Evolutionary conservation across 495 filamentous ascomycete genomes (phyloP).

Genomic region (Aspergillus indologenus): DNA sequence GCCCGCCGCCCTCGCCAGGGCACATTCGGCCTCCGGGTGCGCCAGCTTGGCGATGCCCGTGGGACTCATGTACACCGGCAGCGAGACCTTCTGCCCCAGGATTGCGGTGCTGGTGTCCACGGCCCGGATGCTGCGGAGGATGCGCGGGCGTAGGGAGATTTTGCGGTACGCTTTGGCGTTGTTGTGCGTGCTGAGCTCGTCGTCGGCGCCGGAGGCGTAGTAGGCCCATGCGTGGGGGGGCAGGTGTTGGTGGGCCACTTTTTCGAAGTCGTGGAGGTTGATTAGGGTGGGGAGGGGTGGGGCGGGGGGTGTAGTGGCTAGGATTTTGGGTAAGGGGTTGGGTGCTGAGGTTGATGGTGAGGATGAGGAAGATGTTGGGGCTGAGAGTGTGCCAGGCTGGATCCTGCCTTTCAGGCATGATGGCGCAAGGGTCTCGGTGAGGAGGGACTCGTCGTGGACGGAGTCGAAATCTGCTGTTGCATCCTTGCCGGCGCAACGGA

Average conservation of each 20-base stretch:
- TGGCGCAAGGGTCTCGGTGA: constrained; percentile 15
- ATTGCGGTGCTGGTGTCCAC: constrained; percentile 72
- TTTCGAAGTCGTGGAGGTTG: constrained; percentile 64
- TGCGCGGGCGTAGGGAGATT: constrained; percentile 73
- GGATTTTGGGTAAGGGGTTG: neutral
- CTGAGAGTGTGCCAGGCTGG: neutral
- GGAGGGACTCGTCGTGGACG: constrained; percentile 66
- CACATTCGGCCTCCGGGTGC: constrained; percentile 73
- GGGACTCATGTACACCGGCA: constrained; percentile 77
- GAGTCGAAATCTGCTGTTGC: constrained; percentile 81
- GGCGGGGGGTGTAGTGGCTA: constrained; percentile 32
- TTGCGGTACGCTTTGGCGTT: constrained; percentile 78
- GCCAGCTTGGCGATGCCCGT: constrained; percentile 79
- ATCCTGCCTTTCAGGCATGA: neutral
- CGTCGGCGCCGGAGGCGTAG: constrained; percentile 80
- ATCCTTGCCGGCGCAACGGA: constrained; percentile 84
- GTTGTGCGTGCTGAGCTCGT: constrained; percentile 81
- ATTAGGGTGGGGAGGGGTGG: constrained; percentile 59
- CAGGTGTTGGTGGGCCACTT: constrained; percentile 50
- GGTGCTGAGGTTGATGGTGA: neutral
- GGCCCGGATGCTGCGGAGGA: constrained; percentile 68
- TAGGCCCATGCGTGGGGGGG: constrained; percentile 77
- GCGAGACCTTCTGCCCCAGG: constrained; percentile 64
- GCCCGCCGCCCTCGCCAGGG: constrained; percentile 66
- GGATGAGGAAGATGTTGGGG: neutral